Conservation (phyloP, 306 rosid genomes). For the Sesbania bispinosa region DNA sequence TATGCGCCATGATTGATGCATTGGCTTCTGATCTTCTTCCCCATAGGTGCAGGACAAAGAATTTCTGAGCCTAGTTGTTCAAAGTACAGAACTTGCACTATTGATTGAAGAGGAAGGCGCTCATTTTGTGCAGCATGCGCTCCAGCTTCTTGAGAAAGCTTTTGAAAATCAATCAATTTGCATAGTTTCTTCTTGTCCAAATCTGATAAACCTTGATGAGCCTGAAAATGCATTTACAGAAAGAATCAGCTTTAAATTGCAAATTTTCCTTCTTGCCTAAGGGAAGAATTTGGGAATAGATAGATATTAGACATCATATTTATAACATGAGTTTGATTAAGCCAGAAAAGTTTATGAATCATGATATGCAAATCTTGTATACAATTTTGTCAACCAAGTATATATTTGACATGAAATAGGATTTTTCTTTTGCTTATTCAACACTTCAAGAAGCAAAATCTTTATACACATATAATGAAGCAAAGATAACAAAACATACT, state of each 20-base stretch:
- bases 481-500: slow-evolving; percentile 45
- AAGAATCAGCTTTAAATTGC: slow-evolving; percentile 13
- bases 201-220: slow-evolving; percentile 86
- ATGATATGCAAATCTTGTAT: not conserved
- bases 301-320: not conserved
- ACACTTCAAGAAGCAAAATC: not conserved
- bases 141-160: slow-evolving; percentile 95
- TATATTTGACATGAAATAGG: not conserved
- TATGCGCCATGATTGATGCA: slow-evolving; percentile 92
- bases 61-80: slow-evolving; percentile 89
- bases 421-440: not conserved
- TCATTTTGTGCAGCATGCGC: slow-evolving; percentile 99
- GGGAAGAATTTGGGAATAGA: slow-evolving; percentile 3
- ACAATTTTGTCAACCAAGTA: not conserved
- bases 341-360: not conserved
- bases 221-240: slow-evolving; percentile 51
- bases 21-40: slow-evolving; percentile 80
- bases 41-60: slow-evolving; percentile 63
- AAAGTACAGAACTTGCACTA: slow-evolving; percentile 92
- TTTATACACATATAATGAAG: not conserved
- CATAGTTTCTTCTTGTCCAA: slow-evolving; percentile 76
- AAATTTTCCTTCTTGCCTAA: not conserved
- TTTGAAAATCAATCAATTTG: slow-evolving; percentile 90
- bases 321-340: not conserved
- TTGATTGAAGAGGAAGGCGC: slow-evolving; percentile 92